Percentiles rank a stretch among this genome's conserved stretches.
These are phyloP conservation scores for Lyophyllum semitale DNA, from an alignment of 768 basidiomycete species.

Conservation along the genomic window DNA sequence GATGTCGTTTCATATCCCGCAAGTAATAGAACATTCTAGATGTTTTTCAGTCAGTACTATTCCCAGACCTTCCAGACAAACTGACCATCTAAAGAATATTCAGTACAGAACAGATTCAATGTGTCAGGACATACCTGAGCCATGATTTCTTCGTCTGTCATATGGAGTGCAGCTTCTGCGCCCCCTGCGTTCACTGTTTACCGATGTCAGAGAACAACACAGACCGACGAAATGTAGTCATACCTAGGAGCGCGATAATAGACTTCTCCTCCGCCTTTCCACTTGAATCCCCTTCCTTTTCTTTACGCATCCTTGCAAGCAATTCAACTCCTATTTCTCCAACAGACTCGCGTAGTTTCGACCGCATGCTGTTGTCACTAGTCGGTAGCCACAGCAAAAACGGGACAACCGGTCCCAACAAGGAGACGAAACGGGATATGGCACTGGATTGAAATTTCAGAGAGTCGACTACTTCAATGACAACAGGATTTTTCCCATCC, in stretches of 20 bases:
- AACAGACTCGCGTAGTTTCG: slow-evolving; percentile 35
- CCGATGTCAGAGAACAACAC: not conserved
- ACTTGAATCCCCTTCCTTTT: slow-evolving; percentile 25
- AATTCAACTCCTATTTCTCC: slow-evolving; percentile 39
- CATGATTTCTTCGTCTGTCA: slow-evolving; percentile 43
- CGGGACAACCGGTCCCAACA: slow-evolving; percentile 40
- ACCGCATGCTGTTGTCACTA: slow-evolving; percentile 28
- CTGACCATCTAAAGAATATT: slow-evolving; percentile 14
- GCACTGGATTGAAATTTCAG: slow-evolving; percentile 29
- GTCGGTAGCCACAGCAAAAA: slow-evolving; percentile 37
- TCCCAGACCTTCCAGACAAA: not conserved
- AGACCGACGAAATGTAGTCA: not conserved
- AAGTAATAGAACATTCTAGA: slow-evolving; percentile 36
- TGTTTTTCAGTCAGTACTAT: not conserved
- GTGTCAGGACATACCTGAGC: slow-evolving; percentile 29
- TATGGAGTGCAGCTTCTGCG: slow-evolving; percentile 24
- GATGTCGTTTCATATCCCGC: slow-evolving; percentile 58
- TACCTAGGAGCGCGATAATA: slow-evolving; percentile 18
- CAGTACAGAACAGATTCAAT: not conserved
- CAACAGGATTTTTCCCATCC: slow-evolving; percentile 43
- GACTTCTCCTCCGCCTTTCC: slow-evolving; percentile 36
- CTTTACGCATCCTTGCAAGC: slow-evolving; percentile 35
- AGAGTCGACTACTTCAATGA: slow-evolving; percentile 41
- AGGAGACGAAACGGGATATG: slow-evolving; percentile 30
- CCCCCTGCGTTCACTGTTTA: slow-evolving; percentile 37